A percentile compares a stretch with the other conserved stretches of the same genome.
Evolutionary conservation across 192 early-diverging fungal genomes (phyloP).

Genomic region (Coemansia sp.): DNA sequence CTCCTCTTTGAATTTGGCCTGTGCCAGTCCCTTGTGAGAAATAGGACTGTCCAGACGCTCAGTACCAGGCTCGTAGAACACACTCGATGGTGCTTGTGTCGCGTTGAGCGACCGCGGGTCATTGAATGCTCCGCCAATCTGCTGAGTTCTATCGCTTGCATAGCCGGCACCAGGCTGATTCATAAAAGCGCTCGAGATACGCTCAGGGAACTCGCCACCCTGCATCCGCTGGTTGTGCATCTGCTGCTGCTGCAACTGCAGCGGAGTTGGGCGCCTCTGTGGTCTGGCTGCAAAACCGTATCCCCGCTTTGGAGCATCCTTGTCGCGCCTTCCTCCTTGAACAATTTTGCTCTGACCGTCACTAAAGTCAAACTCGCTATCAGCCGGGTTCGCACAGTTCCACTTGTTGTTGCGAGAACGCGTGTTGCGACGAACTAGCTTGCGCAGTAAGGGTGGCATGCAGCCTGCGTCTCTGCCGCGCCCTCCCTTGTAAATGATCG

Average conservation of each 20-base stretch:
- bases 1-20: conserved; percentile 49
- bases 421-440: conserved; percentile 50
- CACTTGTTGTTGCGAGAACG: conserved; percentile 29
- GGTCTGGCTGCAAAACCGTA: not conserved
- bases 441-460: conserved; percentile 39
- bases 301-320: not conserved
- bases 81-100: conserved; percentile 44
- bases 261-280: not conserved
- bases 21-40: conserved; percentile 40
- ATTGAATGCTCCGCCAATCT: conserved; percentile 13
- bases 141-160: conserved; percentile 11
- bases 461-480: conserved; percentile 19
- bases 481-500: conserved; percentile 30
- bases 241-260: conserved; percentile 1
- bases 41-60: conserved; percentile 7
- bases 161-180: not conserved
- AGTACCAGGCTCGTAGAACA: conserved; percentile 44
- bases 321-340: conserved; percentile 18
- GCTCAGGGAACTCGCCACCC: conserved; percentile 18
- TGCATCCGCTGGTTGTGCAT: not conserved
- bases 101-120: conserved; percentile 44
- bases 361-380: conserved; percentile 51
- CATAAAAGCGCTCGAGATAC: conserved; percentile 24
- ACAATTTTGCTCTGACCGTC: conserved; percentile 4
- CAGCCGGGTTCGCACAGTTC: conserved; percentile 20